Percentiles rank a stretch among this genome's conserved stretches.
These are phyloP conservation scores for Microthlaspi erraticum DNA, from an alignment of 345 rosid species.

Conservation along the genomic window DNA sequence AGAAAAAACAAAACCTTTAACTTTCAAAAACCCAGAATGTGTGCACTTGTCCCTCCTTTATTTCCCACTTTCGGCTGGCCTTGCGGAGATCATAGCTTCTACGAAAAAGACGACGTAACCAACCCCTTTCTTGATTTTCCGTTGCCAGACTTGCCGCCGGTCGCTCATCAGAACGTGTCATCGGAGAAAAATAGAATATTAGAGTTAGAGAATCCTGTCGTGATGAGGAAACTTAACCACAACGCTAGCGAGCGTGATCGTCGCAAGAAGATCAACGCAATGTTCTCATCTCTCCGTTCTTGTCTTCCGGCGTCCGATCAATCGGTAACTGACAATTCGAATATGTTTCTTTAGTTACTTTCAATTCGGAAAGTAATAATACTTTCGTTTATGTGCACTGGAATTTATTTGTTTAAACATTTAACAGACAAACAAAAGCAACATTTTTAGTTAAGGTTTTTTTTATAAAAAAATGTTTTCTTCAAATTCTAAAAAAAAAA, in stretches of 20 bases:
- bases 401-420: background rate
- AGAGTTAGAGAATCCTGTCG: background rate
- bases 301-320: slow-evolving; percentile 58
- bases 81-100: slow-evolving; percentile 24
- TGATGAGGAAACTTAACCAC: slow-evolving; percentile 62
- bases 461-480: background rate
- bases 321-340: slow-evolving; percentile 44
- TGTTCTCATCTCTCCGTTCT: slow-evolving; percentile 69
- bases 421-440: background rate
- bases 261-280: slow-evolving; percentile 61
- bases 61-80: slow-evolving; percentile 36
- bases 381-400: background rate
- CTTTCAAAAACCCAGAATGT: slow-evolving; percentile 29
- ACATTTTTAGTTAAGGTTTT: background rate
- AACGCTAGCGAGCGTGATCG: slow-evolving; percentile 74
- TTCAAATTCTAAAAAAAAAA: background rate
- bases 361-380: background rate
- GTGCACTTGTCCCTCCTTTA: slow-evolving; percentile 42
- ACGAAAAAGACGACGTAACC: background rate
- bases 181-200: slow-evolving; percentile 5
- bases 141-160: slow-evolving; percentile 34
- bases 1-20: background rate
- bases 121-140: slow-evolving; percentile 38
- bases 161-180: slow-evolving; percentile 34
- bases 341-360: background rate